A percentile compares a stretch with the other conserved stretches of the same genome.
phyloP scores from a whole-genome alignment of 2,329 filamentous ascomycete genomes.

The Diaporthe australafricana region DNA sequence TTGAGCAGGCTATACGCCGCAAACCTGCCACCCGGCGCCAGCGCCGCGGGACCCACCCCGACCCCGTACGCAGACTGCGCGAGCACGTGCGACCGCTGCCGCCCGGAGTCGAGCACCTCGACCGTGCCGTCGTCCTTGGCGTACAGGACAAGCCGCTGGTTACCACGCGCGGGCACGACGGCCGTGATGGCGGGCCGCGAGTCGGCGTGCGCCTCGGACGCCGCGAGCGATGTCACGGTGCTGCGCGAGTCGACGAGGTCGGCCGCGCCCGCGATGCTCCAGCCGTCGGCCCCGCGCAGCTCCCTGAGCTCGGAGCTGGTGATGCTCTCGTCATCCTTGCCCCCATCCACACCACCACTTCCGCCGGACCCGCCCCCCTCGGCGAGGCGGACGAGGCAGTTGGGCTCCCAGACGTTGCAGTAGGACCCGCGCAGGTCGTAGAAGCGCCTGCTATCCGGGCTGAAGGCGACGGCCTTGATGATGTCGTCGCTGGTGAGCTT shows the following conservation, averaged over 20 bases:
- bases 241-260: constrained; percentile 27
- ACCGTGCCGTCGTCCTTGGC: constrained; percentile 36
- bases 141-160: constrained; percentile 32
- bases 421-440: constrained; percentile 40
- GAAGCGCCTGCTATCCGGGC: constrained; percentile 38
- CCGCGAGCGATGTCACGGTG: constrained; percentile 31
- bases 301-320: constrained; percentile 13
- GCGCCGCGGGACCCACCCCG: constrained; percentile 20
- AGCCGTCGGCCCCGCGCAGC: constrained; percentile 14
- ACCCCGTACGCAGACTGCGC: constrained; percentile 27
- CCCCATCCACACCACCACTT: background rate
- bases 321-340: constrained; percentile 7
- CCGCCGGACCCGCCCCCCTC: constrained; percentile 12
- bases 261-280: background rate
- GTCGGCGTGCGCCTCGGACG: constrained; percentile 35
- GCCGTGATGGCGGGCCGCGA: constrained; percentile 34
- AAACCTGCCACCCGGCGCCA: constrained; percentile 32
- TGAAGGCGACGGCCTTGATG: constrained; percentile 38
- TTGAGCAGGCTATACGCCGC: constrained; percentile 37
- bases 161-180: constrained; percentile 11
- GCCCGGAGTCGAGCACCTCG: constrained; percentile 34
- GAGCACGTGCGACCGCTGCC: constrained; percentile 34
- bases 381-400: constrained; percentile 37
- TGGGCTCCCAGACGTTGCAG: constrained; percentile 43
- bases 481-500: constrained; percentile 37